Evolutionary conservation across 1,284 basidiomycete species (phyloP).

Genomic region (Leccinum pachyderme): DNA sequence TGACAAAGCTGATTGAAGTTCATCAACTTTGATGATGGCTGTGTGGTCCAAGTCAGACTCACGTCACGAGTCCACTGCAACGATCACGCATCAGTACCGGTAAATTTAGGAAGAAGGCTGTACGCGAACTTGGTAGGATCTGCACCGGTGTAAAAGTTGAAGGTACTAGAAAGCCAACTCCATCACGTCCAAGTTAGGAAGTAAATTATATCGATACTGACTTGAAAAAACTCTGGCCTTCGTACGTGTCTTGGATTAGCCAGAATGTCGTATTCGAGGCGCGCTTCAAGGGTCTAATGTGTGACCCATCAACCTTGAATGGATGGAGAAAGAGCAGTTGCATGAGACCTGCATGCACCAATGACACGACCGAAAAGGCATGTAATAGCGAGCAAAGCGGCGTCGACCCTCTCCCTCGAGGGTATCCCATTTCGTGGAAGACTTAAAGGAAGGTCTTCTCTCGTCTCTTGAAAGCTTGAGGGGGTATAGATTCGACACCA

Average conservation of each 20-base stretch:
- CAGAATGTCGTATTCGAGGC: slow-evolving; percentile 52
- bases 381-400: slow-evolving; percentile 13
- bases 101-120: slow-evolving; percentile 2
- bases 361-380: slow-evolving; percentile 10
- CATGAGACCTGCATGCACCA: slow-evolving; percentile 15
- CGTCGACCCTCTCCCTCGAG: slow-evolving; percentile 6
- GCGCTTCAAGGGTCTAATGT: slow-evolving; percentile 15
- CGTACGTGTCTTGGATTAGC: slow-evolving; percentile 54
- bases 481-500: slow-evolving; percentile 1
- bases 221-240: slow-evolving; percentile 55
- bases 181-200: slow-evolving; percentile 8
- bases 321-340: slow-evolving; percentile 4
- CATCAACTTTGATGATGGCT: background rate
- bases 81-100: slow-evolving; percentile 14
- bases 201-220: slow-evolving; percentile 31
- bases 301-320: background rate
- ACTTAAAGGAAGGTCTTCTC: slow-evolving; percentile 3
- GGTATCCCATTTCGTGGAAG: slow-evolving; percentile 19
- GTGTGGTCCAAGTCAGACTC: slow-evolving; percentile 23
- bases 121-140: slow-evolving; percentile 59
- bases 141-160: slow-evolving; percentile 53
- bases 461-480: background rate
- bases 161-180: slow-evolving; percentile 36
- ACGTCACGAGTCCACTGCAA: slow-evolving; percentile 61
- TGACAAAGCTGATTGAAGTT: slow-evolving; percentile 46